Percentiles rank a stretch among this genome's conserved stretches.
These are phyloP conservation scores for Phytophthora citrophthora DNA, from an alignment of 352 stramenopile genomes.

Conservation along the genomic window DNA sequence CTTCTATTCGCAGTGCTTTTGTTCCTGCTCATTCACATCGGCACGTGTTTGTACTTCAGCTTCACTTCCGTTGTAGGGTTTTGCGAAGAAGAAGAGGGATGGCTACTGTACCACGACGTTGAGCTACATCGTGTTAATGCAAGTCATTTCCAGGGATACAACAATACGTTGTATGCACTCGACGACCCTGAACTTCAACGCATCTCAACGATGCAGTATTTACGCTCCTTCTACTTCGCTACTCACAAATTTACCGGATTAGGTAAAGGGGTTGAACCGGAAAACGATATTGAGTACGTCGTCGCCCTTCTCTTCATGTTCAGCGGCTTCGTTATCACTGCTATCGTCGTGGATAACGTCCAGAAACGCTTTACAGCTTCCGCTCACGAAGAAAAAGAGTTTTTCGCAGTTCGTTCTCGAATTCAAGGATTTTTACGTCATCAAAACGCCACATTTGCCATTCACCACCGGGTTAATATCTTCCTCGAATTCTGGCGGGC, in stretches of 20 bases:
- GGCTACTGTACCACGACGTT: neutral
- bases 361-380: constrained; percentile 64
- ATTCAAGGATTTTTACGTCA: constrained; percentile 61
- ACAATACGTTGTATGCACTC: neutral
- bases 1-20: neutral
- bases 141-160: neutral
- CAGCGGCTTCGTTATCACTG: constrained; percentile 56
- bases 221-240: constrained; percentile 52
- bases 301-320: constrained; percentile 53
- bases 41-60: neutral
- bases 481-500: constrained; percentile 77
- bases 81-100: neutral
- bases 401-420: constrained; percentile 49
- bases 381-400: constrained; percentile 62
- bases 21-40: neutral
- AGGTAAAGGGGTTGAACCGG: constrained; percentile 48
- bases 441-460: constrained; percentile 48
- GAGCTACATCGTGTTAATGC: neutral
- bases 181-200: neutral
- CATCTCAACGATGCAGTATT: constrained; percentile 37
- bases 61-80: neutral
- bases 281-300: constrained; percentile 38
- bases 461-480: constrained; percentile 57
- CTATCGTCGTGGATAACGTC: constrained; percentile 58
- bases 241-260: constrained; percentile 44